Evolutionary conservation across 1,284 basidiomycete genomes (phyloP).

Genomic region (Leccinum ponderosum): DNA sequence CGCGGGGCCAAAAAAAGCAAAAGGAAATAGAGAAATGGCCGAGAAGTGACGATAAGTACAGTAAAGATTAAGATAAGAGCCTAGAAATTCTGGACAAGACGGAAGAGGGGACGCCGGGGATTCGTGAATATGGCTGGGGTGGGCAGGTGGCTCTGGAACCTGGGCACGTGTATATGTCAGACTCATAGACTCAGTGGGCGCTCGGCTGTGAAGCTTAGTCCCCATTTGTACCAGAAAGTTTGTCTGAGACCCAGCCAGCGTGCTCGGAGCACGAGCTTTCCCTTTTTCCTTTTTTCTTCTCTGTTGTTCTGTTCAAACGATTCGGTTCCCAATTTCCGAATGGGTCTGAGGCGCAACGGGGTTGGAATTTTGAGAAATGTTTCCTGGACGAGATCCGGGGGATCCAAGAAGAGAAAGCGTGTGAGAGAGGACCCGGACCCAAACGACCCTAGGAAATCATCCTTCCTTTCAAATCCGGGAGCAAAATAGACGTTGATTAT

Average conservation of each 20-base stretch:
- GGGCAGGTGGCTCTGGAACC: neutral
- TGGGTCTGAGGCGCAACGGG: slow-evolving; percentile 10
- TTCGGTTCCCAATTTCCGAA: slow-evolving; percentile 21
- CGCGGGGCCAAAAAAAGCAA: neutral
- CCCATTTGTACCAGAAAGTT: neutral
- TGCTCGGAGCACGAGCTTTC: neutral
- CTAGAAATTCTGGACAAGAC: neutral
- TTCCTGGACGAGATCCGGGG: slow-evolving; percentile 8
- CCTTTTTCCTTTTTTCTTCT: neutral
- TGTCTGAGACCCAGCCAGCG: neutral
- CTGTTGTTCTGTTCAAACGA: neutral
- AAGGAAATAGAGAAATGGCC: neutral
- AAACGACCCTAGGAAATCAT: neutral
- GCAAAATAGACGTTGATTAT: slow-evolving; percentile 14
- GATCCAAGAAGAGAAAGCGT: neutral
- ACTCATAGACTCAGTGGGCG: slow-evolving; percentile 5
- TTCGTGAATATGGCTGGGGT: neutral
- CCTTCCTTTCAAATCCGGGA: neutral
- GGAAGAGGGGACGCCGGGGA: neutral
- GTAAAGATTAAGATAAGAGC: neutral
- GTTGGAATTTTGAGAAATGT: neutral
- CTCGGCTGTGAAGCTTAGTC: neutral
- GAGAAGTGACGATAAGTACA: neutral
- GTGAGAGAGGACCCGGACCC: slow-evolving; percentile 5
- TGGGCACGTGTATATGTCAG: slow-evolving; percentile 15